Base-by-base conservation (phyloP, 2,329 filamentous ascomycete species). In the Trichoderma breve region DNA sequence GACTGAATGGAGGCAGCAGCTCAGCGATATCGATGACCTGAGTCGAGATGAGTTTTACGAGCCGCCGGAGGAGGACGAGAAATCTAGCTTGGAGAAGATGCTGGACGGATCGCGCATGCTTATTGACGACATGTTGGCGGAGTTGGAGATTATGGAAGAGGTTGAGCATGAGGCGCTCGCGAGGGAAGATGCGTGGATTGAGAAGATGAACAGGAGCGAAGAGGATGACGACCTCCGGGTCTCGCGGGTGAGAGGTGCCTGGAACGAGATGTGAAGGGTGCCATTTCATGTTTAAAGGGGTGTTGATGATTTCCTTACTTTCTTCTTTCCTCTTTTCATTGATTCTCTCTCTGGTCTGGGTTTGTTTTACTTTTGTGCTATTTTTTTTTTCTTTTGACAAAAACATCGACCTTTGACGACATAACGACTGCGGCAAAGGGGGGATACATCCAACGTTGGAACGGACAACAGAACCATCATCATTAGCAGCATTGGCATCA, bases 101-200 rank as follows among this genome's bases (percentile, higher is more conserved):
- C 77, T 91, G 51, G 79, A 78, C 7, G 84, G 82, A 3, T 88
- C 85, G 70, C 79, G 82, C 26, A 77, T 76, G 18, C 79, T 92
- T 58, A 84, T 91, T 14, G 77, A 81, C 62, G 87, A 85, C 43
- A 92, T 92, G 89, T 79, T 90, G 58, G 82, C 82, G n/a, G 90
- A 92, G 81, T 80, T 92, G 73, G 79, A 79, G n/a, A 73, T 86
- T 72, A 92, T 92, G 90, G 84, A 84, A 70, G 84, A 86, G 76
- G 87, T 92, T 71, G 89, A 91, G 80, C 81, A 81, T 61, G 88
- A 89, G 75, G 86, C 88, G 5, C 79, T 89, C 67, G 81, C 80
- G 61, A 83, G 85, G 58, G 90, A 92, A 79, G 84, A 84, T 71
- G 83, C 82, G 55, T 91, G 90, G 88, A 87, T 92, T 57, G 83